Conservation (phyloP, 352 stramenopile species). For the Globisporangium nunn region DNA sequence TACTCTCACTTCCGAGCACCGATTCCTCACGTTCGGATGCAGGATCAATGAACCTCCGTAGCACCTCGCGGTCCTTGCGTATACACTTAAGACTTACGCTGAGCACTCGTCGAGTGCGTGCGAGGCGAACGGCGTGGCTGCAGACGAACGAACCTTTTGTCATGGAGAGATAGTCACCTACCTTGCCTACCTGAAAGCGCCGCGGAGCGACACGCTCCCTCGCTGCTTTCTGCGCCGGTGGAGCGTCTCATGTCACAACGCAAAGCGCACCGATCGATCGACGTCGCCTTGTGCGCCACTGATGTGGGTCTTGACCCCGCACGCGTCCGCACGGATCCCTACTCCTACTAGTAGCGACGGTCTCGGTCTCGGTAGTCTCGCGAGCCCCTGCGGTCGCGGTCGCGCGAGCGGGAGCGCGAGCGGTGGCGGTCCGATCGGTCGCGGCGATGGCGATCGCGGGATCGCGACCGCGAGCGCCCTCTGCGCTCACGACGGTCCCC, state of each 20-base stretch:
- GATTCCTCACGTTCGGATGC: too few species aligned
- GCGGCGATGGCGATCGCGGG: constrained; percentile 24
- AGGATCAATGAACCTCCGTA: too few species aligned
- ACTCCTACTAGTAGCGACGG: constrained; percentile 11
- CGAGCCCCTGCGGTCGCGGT: constrained; percentile 45
- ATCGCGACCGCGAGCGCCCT: constrained; percentile 32
- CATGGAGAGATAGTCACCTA: constrained; percentile 1
- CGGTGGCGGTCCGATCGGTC: constrained; percentile 27
- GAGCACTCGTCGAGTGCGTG: neutral
- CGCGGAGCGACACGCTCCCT: neutral
- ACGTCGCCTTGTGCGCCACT: too few species aligned
- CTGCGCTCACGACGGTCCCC: constrained; percentile 17
- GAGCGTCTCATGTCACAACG: too few species aligned
- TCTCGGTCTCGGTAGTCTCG: constrained; percentile 36
- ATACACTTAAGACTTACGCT: too few species aligned
- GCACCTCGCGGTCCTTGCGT: neutral
- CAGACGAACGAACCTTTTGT: neutral
- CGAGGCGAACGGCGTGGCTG: neutral
- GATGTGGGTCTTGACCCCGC: too few species aligned
- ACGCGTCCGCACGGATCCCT: too few species aligned
- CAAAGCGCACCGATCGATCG: too few species aligned
- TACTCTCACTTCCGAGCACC: too few species aligned
- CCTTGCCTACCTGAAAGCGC: neutral
- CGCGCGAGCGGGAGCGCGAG: constrained; percentile 21
- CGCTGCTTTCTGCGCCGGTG: neutral